Base-by-base conservation (phyloP, 2,329 filamentous ascomycete species). In the Seiridium unicorne region DNA sequence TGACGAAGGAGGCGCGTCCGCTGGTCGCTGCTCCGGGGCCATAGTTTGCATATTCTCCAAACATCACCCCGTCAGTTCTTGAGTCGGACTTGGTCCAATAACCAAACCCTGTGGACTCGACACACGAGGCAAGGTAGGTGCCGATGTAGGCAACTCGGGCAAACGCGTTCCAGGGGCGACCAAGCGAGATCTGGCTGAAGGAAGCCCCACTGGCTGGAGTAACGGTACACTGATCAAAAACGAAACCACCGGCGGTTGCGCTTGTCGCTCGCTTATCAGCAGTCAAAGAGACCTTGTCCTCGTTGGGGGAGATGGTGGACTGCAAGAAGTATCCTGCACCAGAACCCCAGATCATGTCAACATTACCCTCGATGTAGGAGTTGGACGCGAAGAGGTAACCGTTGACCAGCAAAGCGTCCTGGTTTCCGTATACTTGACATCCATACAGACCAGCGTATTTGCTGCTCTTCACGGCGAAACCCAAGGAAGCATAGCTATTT, bases 31-130 rank as follows among this genome's bases (percentile, higher is more conserved):
- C 76, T 3, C 87, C 87, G 40, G 74, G 68, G 1, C 87, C 87
- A 1, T 78, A 79, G 72, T 89, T 89, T 18, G 65, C 72, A 67
- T 82, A 89, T 75, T 89, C 87, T 7, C 74, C 83, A 63, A 84
- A 89, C 34, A 75, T 70, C 1, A 88, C 81, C 48, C 83, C 73
- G 44, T 75, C 76, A 1, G 83, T 86, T 44, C 73, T 74, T 18
- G 73, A 67, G 35, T 77, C 70, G 44, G 78, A 76, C 13, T 76
- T 68, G 60, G 78, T 79, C 87, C 87, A 89, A 35, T 75, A 67
- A 2, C 66, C 69, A 86, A 87, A 89, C 0, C 87, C 87, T 0
- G 80, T 80, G 2, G 76, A 61, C 65, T 88, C 87, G 66, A 90
- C 80, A 18, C 88, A 83, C 31, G 74, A 72, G 7, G 76, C 77